phyloP scores from a whole-genome alignment of 2,329 filamentous ascomycete species.

The Huntiella omanensis region DNA sequence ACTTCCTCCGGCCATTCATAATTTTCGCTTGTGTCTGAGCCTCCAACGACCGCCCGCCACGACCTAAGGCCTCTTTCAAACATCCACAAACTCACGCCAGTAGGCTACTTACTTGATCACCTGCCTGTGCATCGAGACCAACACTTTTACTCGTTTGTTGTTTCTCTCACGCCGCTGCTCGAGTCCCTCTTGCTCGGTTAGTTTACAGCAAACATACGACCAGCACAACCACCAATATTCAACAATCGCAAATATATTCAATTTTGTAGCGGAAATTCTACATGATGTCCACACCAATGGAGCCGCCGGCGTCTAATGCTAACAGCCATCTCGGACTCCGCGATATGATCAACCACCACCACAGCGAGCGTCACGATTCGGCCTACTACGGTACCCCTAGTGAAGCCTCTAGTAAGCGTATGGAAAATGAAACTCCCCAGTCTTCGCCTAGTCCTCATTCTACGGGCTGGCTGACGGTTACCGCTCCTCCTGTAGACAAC shows the following conservation, averaged over 20 bases:
- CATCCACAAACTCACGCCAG: too few species aligned
- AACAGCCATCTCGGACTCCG: slow-evolving; percentile 9
- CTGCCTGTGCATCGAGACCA: background rate
- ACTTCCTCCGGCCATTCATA: too few species aligned
- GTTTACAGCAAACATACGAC: too few species aligned
- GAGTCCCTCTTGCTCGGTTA: slow-evolving; percentile 7
- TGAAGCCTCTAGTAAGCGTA: slow-evolving; percentile 12
- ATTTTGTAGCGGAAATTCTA: too few species aligned
- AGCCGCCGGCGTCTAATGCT: slow-evolving; percentile 1
- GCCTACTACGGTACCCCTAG: slow-evolving; percentile 11
- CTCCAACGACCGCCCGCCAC: too few species aligned
- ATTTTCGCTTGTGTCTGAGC: too few species aligned
- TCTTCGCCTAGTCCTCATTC: slow-evolving; percentile 10
- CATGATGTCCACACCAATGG: slow-evolving; percentile 1
- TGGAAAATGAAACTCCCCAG: slow-evolving; percentile 12
- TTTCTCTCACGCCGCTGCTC: background rate
- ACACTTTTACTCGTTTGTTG: background rate
- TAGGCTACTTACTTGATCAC: too few species aligned
- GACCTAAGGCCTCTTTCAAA: too few species aligned
- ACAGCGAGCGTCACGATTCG: slow-evolving; percentile 9
- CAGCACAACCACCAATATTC: background rate
- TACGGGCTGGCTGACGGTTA: slow-evolving; percentile 11
- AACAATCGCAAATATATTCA: background rate
- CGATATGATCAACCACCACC: slow-evolving; percentile 9
- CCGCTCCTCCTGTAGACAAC: slow-evolving; percentile 19